phyloP scores from a whole-genome alignment of 176 grass and related monocot genomes.

The Panicum miliaceum region DNA sequence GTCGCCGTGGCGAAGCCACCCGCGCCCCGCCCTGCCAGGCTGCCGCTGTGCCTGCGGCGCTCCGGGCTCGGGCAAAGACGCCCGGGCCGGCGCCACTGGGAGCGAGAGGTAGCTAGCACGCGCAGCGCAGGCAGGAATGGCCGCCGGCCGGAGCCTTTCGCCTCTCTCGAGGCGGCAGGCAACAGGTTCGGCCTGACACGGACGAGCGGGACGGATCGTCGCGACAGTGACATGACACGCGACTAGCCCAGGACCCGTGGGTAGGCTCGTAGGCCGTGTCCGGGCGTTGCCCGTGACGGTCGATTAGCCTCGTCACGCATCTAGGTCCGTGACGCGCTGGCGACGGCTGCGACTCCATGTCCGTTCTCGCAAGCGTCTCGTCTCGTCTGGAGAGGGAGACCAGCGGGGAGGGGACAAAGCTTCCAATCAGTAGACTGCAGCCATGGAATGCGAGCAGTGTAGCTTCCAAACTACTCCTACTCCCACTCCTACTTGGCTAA shows the following conservation, averaged over 20 bases:
- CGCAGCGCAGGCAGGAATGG: background rate
- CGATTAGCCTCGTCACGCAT: background rate
- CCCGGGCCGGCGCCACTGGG: too few species aligned
- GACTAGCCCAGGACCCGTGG: too few species aligned
- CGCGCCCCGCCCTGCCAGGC: too few species aligned
- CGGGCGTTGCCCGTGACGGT: constrained; percentile 37
- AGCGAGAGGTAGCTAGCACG: background rate
- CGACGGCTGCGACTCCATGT: background rate
- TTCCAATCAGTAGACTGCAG: constrained; percentile 25
- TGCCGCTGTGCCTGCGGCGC: background rate
- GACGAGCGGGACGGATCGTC: background rate
- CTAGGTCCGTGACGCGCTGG: constrained; percentile 30
- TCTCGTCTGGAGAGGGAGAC: background rate
- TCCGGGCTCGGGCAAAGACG: background rate
- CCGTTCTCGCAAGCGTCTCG: background rate
- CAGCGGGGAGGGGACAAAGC: background rate
- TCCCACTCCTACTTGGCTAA: too few species aligned
- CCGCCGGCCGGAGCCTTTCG: background rate
- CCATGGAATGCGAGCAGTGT: background rate
- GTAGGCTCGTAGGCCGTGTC: background rate
- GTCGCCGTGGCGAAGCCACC: background rate
- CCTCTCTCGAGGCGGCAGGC: background rate
- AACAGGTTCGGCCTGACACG: background rate
- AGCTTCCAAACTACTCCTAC: background rate
- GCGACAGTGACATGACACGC: constrained; percentile 34